phyloP scores from a whole-genome alignment of 2,329 filamentous ascomycete genomes.

The Teratosphaeria pseudoeucalypti region DNA sequence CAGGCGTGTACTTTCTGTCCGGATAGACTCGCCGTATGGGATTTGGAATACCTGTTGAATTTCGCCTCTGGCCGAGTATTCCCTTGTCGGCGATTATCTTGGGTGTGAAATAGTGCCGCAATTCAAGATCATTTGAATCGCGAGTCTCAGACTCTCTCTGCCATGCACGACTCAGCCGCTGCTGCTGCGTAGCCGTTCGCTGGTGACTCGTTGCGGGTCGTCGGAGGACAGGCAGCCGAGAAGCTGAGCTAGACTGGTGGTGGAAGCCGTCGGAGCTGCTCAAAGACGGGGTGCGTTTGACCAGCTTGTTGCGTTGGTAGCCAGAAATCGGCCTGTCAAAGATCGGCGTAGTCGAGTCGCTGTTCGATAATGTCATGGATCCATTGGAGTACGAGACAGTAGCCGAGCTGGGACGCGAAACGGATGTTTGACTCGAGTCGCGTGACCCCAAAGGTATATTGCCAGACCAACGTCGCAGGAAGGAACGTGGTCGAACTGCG shows the following conservation, averaged over 20 bases:
- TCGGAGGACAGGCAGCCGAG: constrained; percentile 55
- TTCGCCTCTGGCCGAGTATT: constrained; percentile 11
- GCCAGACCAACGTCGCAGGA: constrained; percentile 60
- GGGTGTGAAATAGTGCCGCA: constrained; percentile 27
- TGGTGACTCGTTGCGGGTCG: constrained; percentile 72
- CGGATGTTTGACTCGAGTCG: constrained; percentile 40
- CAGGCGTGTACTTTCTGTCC: constrained; percentile 25
- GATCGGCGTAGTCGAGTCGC: constrained; percentile 54
- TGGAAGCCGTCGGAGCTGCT: constrained; percentile 37
- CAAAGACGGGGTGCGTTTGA: constrained; percentile 58
- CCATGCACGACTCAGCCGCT: constrained; percentile 7
- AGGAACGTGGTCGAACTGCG: constrained; percentile 37
- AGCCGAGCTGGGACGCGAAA: constrained; percentile 54
- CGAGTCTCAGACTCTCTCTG: constrained; percentile 7
- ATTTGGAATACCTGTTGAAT: constrained; percentile 27
- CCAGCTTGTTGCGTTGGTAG: constrained; percentile 61
- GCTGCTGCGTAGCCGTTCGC: constrained; percentile 58
- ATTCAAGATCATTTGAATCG: constrained; percentile 16
- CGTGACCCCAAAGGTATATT: constrained; percentile 20
- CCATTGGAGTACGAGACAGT: constrained; percentile 56
- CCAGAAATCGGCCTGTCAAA: constrained; percentile 28
- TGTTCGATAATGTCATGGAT: constrained; percentile 35
- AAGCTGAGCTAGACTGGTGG: constrained; percentile 37
- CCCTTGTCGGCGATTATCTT: constrained; percentile 14
- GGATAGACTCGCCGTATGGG: constrained; percentile 27